Conservation (phyloP, 1,284 basidiomycete genomes). For the Sanghuangporus sanghuang region DNA sequence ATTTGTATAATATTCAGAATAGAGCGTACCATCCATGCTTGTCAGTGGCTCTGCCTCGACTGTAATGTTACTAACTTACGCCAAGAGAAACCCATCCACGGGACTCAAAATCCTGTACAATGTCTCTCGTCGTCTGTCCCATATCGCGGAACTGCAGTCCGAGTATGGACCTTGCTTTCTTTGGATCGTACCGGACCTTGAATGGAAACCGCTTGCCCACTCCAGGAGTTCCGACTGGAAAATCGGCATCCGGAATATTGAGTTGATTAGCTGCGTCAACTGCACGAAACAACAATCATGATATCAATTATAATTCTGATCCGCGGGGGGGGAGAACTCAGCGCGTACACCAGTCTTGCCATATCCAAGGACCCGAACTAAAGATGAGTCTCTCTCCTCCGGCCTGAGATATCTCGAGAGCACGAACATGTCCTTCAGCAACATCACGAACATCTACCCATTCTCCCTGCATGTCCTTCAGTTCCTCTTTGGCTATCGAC, state of each 20-base stretch:
- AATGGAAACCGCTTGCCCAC: neutral
- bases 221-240: conserved; percentile 10
- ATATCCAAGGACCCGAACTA: conserved; percentile 25
- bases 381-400: conserved; percentile 37
- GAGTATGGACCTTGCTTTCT: neutral
- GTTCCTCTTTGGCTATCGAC: conserved; percentile 21
- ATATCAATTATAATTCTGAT: neutral
- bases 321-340: neutral
- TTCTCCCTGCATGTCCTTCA: conserved; percentile 25
- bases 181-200: neutral
- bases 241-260: neutral
- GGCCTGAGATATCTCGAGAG: conserved; percentile 35
- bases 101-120: conserved; percentile 1
- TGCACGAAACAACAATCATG: neutral
- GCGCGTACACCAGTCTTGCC: conserved; percentile 21
- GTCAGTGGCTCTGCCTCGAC: no score
- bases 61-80: no score
- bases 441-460: conserved; percentile 42
- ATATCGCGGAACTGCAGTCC: conserved; percentile 9
- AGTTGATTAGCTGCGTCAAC: conserved; percentile 9
- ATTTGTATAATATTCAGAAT: no score
- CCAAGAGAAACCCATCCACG: neutral
- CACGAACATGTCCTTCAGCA: conserved; percentile 39
- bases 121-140: conserved; percentile 6
- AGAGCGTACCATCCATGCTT: no score